These are phyloP conservation scores for Lanmaoa rubissima DNA, from an alignment of 768 basidiomycete genomes.

Conservation along the genomic window DNA sequence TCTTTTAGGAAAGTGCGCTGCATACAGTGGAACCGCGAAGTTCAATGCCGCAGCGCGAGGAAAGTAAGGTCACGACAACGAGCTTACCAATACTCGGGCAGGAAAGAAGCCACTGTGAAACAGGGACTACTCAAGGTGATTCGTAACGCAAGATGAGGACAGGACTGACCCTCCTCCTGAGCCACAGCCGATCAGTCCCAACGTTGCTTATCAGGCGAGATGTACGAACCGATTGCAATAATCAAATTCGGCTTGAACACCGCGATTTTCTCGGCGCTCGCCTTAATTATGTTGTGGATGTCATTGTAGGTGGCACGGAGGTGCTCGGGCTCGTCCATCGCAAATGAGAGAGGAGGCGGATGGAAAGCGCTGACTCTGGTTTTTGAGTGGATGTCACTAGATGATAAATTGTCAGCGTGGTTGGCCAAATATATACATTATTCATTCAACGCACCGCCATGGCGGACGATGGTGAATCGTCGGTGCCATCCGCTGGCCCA, in stretches of 20 bases:
- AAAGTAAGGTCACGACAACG: not conserved
- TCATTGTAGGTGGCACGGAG: constrained; percentile 84
- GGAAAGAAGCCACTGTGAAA: constrained; percentile 86
- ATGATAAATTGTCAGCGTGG: too few relatives aligned
- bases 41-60: not conserved
- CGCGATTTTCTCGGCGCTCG: constrained; percentile 63
- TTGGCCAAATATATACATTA: too few relatives aligned
- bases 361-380: not conserved
- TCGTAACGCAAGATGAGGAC: constrained; percentile 11
- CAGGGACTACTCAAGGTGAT: constrained; percentile 14
- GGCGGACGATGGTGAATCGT: constrained; percentile 12
- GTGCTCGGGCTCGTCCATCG: constrained; percentile 52
- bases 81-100: constrained; percentile 77
- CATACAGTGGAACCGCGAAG: not conserved
- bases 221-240: constrained; percentile 70
- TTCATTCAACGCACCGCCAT: constrained; percentile 6
- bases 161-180: constrained; percentile 77
- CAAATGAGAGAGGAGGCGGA: not conserved
- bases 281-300: constrained; percentile 84
- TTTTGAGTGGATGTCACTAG: not conserved
- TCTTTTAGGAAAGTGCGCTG: constrained; percentile 86
- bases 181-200: constrained; percentile 1
- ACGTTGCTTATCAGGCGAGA: not conserved
- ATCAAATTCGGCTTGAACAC: constrained; percentile 85
- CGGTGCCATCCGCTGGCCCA: constrained; percentile 30